Evolutionary conservation across 1,284 basidiomycete genomes (phyloP), one percentile per base, ranked within the genome.

Genomic region (Cryptococcus sp.): DNA sequence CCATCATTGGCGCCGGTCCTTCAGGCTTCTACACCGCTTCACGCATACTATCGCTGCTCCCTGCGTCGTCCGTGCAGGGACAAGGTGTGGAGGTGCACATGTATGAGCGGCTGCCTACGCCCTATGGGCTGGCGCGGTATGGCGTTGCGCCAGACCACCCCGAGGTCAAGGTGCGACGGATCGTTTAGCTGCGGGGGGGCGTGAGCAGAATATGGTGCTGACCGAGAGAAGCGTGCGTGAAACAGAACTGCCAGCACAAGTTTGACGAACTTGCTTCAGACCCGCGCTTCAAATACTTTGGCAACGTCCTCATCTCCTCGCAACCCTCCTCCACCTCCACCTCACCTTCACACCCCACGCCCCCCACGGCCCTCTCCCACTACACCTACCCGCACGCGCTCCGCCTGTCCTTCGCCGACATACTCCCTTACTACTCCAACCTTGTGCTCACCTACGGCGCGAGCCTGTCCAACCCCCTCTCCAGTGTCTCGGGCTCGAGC

Each of bases 141-240:
- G 95, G 96, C 1, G 96, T 99, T 7, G 96, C 96, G 9, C 95
- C 96, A 40, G 96, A 98, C 78, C 96, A 99, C 77, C 93, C 95
- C 1, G 95, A 98, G 80, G 95, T 98, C 71, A 98, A 97, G 83
- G 92, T 87, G 69, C 52, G 82, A 77, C 16, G 12, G 16, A 5
- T 38, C 51, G 45, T 20, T 24, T 48, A 36, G 23, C 20, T 36
- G 21, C 37, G 37, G 16, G 18, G 12, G 35, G 39, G 23, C 16
- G 9, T 6, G 16, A 33, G 28, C 16, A 16, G 33, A 28, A 48
- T n/a, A n/a, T n/a, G n/a, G n/a, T n/a, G n/a, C n/a, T n/a, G n/a
- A n/a, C n/a, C n/a, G n/a, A n/a, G n/a, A n/a, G n/a, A n/a, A n/a
- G n/a, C n/a, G n/a, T n/a, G n/a, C n/a, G n/a, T n/a, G n/a, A n/a